phyloP scores from a whole-genome alignment of 2,329 filamentous ascomycete species.

The Fusarium sp. region DNA sequence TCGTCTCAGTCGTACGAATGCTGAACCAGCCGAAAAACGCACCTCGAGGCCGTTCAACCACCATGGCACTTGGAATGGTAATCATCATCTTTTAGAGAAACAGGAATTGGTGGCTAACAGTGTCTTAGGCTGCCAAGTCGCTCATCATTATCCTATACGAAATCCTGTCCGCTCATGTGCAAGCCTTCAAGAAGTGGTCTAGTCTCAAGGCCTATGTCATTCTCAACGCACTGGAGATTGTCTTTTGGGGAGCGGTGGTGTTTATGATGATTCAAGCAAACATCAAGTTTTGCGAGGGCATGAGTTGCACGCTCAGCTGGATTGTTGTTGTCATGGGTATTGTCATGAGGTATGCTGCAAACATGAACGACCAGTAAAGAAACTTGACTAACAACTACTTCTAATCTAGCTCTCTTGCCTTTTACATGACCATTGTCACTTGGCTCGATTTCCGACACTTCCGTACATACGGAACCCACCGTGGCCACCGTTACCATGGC shows the following conservation, averaged over 20 bases:
- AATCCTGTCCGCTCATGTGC: not conserved
- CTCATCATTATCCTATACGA: not conserved
- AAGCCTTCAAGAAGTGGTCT: slow-evolving; percentile 44
- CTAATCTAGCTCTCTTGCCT: not conserved
- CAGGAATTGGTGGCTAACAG: not conserved
- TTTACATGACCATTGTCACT: not conserved
- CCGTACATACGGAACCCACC: not conserved
- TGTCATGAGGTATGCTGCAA: not conserved
- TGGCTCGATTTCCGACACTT: not conserved
- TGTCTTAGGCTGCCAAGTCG: not conserved
- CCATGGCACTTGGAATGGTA: slow-evolving; percentile 3
- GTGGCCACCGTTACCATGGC: not conserved
- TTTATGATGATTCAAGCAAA: slow-evolving; percentile 5
- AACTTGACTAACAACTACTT: not conserved
- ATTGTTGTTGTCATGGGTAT: not conserved
- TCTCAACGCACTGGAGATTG: slow-evolving; percentile 53
- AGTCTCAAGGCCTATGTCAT: slow-evolving; percentile 54
- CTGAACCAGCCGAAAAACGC: not conserved
- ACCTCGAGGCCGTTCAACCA: not conserved
- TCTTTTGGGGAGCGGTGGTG: slow-evolving; percentile 50
- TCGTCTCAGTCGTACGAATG: not conserved
- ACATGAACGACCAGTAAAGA: not conserved
- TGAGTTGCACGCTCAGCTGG: not conserved
- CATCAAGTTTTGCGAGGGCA: not conserved
- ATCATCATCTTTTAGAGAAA: rapidly evolving